Evolutionary conservation across 257 asterid genomes (phyloP), one percentile per base, ranked within the genome.

Genomic region (Striga asiatica): DNA sequence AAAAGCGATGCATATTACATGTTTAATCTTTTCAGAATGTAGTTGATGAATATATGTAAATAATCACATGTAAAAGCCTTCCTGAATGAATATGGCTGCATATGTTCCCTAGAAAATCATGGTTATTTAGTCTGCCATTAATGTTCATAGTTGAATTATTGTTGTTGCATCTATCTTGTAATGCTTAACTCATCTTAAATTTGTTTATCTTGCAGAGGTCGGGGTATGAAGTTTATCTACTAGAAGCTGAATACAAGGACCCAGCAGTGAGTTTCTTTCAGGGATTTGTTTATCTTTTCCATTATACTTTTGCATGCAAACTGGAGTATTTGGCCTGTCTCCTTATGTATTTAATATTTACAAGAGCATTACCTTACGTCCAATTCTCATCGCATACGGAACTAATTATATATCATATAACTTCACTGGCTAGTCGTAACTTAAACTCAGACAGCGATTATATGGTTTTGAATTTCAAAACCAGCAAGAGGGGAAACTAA

Each of bases 201-300:
- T 61, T 54, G 25, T 66, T 56, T 74, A n/a, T 58, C 47, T 81
- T 76, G 78, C 95, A 92, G 98, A 84, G 95, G 66, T 85, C 94
- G 6, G 98, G 98, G 17, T 92, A 88, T 79, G 97, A 92, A 71
- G 98, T 88, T 60, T 92, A 82, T 76, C 63, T 92, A 66, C 78
- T 92, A 51, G 98, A 92, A 77, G 97, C 98, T 43, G 39, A 94
- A 24, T 92, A 92, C 79, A 92, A 74, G 79, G 98, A 92, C 60
- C 98, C 97, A 35, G 95, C 31, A 69, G 98, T 92, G 66, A 75
- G 94, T 69, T 71, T 39, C 50, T 61, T 56, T 7, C 39, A 17
- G 41, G 31, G 18, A 25, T 50, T 43, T 29, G 5, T 67, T 58
- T 59, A 48, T 24, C 52, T 60, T 17, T 19, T 19, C 45, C 49